These are phyloP conservation scores for Fusarium odoratissimum DNA, from an alignment of 2,329 filamentous ascomycete species.

Conservation along the genomic window DNA sequence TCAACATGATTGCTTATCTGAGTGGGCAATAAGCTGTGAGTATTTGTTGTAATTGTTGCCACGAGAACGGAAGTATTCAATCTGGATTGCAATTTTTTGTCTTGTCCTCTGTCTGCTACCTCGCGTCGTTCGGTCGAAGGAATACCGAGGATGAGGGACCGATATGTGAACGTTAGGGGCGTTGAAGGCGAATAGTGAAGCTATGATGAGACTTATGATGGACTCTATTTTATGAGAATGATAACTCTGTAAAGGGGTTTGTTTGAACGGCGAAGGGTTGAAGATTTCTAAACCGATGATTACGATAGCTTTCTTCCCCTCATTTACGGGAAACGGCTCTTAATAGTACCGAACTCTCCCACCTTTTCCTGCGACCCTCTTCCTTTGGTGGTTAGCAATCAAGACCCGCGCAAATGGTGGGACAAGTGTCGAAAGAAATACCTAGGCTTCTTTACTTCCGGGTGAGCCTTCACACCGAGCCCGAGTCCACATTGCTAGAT, in stretches of 20 bases:
- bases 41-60: neutral
- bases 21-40: neutral
- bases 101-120: neutral
- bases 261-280: neutral
- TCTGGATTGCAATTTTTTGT: neutral
- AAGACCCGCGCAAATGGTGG: conserved; percentile 35
- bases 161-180: neutral
- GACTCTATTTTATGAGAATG: neutral
- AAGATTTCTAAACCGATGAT: neutral
- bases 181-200: neutral
- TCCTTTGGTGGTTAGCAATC: conserved; percentile 27
- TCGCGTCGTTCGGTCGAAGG: neutral
- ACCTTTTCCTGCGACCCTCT: conserved; percentile 15
- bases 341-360: conserved; percentile 33
- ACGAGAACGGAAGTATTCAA: neutral
- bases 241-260: neutral
- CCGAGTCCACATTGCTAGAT: conserved; percentile 8
- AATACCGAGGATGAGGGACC: conserved; percentile 1
- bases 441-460: neutral
- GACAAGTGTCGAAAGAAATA: conserved; percentile 14
- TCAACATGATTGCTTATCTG: conserved; percentile 52
- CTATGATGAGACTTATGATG: neutral
- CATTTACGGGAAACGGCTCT: conserved; percentile 33
- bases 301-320: conserved; percentile 18
- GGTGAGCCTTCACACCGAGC: conserved; percentile 13